Evolutionary conservation across 257 asterid genomes (phyloP), one percentile per base, ranked within the genome.

Genomic region (Striga asiatica): DNA sequence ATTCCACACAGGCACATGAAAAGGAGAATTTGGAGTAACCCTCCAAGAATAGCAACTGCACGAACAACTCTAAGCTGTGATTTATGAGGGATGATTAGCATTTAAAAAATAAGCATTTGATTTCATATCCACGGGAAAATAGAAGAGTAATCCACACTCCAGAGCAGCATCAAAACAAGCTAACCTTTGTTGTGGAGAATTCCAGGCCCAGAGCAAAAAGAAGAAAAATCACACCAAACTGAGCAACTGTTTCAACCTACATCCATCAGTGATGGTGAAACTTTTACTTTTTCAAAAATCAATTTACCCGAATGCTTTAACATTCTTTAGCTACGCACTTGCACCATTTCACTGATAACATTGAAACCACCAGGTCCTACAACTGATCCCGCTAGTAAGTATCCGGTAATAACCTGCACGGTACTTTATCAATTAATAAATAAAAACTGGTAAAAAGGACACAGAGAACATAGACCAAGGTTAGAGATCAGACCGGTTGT

Each of bases 331-430:
- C n/a, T n/a, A n/a, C n/a, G n/a, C n/a, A 89, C 97, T 89, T 89
- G 97, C 38, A 89, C 97, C 91, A 89, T 79, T 79, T 89, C 96
- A 63, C 81, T 79, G 63, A 89, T 86, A 69, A 81, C 81, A 59
- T 86, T 83, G 61, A 89, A 72, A 71, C 97, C 97, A 68, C 97
- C 97, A 42, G 97, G 97, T 71, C 97, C 97, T 74, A 89, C 78
- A 49, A 89, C 41, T 32, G 97, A 89, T 62, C 97, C 97, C 8
- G 97, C 97, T 61, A 89, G 91, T 67, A 89, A 93, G 75, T 89
- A 89, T 42, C 97, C 97, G 34, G 86, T 96, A 32, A 89, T 89
- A 51, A 85, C 91, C 97, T 89, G 65, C 29, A 54, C n/a, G n/a
- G 57, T 37, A 72, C 24, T 46, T 19, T 60, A 63, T 22, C 56